phyloP scores from a whole-genome alignment of 139 green algal genomes.

The Chlorella sp. region DNA sequence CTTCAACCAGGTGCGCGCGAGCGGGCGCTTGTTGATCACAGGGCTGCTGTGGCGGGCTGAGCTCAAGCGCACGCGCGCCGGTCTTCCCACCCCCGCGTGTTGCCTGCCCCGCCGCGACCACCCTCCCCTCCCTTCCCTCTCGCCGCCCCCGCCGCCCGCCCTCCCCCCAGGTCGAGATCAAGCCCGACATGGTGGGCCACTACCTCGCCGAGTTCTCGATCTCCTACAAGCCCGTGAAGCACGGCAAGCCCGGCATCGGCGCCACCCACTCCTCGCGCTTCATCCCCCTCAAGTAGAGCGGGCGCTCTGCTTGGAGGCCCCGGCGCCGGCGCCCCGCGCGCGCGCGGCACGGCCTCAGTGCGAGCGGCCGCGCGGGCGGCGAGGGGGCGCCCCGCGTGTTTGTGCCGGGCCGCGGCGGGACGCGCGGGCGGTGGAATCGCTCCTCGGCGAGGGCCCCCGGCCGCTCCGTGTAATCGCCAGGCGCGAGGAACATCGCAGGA shows the following conservation, averaged over 20 bases:
- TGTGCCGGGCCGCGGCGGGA: not conserved
- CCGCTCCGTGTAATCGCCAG: too few species aligned
- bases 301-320: not conserved
- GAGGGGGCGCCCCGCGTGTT: too few species aligned
- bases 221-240: slow-evolving; percentile 98
- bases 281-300: slow-evolving; percentile 96
- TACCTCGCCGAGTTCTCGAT: slow-evolving; percentile 99
- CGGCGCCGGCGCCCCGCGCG: too few species aligned
- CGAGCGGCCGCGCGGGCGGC: slow-evolving; percentile 12
- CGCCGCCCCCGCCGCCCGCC: too few species aligned
- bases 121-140: not conserved
- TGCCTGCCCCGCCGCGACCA: not conserved
- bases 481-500: too few species aligned
- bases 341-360: slow-evolving; percentile 19
- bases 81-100: too few species aligned
- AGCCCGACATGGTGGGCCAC: slow-evolving; percentile 98
- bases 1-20: slow-evolving; percentile 88
- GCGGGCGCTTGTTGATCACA: too few species aligned
- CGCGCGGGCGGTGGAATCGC: not conserved
- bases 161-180: slow-evolving; percentile 79
- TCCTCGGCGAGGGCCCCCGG: too few species aligned
- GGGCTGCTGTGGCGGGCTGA: too few species aligned
- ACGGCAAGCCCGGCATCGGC: slow-evolving; percentile 97
- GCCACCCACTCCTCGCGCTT: slow-evolving; percentile 95
- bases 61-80: too few species aligned